A percentile compares a stretch with the other conserved stretches of the same genome.
Conservation (phyloP, 495 filamentous ascomycete genomes). For the Penicillium silybi region DNA sequence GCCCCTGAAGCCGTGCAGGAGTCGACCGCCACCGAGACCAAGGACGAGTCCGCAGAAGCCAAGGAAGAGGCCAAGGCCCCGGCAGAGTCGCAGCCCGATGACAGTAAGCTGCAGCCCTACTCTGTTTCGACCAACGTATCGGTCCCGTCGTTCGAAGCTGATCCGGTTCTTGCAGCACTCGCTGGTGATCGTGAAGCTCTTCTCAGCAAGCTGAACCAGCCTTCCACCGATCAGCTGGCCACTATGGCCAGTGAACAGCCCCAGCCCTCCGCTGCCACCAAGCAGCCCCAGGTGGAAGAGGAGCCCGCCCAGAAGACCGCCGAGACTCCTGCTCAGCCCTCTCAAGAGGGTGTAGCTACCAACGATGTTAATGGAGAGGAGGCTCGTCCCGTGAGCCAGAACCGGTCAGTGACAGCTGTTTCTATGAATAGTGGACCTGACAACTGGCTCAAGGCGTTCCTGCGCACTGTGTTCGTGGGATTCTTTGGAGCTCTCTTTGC, state of each 20-base stretch:
- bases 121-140: slow-evolving; percentile 12
- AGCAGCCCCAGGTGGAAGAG: slow-evolving; percentile 14
- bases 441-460: slow-evolving; percentile 44
- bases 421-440: slow-evolving; percentile 39
- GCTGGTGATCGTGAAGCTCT: slow-evolving; percentile 38
- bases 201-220: slow-evolving; percentile 29
- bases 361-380: slow-evolving; percentile 31
- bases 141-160: slow-evolving; percentile 31
- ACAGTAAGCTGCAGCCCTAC: slow-evolving; percentile 26
- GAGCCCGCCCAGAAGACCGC: slow-evolving; percentile 11
- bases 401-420: slow-evolving; percentile 44
- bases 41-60: slow-evolving; percentile 7
- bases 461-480: slow-evolving; percentile 40
- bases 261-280: slow-evolving; percentile 9
- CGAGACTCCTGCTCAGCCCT: slow-evolving; percentile 8
- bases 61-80: slow-evolving; percentile 15
- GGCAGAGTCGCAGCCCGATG: slow-evolving; percentile 16
- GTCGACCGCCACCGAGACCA: not conserved
- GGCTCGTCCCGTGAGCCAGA: slow-evolving; percentile 39
- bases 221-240: slow-evolving; percentile 30
- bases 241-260: slow-evolving; percentile 11
- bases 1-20: slow-evolving; percentile 9
- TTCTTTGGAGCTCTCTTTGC: slow-evolving; percentile 42
- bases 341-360: slow-evolving; percentile 5
- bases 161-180: slow-evolving; percentile 36